Percentiles rank a stretch among this genome's conserved stretches.
phyloP scores from a whole-genome alignment of 2,329 filamentous ascomycete genomes.

The Ophioceras dolichostomum region DNA sequence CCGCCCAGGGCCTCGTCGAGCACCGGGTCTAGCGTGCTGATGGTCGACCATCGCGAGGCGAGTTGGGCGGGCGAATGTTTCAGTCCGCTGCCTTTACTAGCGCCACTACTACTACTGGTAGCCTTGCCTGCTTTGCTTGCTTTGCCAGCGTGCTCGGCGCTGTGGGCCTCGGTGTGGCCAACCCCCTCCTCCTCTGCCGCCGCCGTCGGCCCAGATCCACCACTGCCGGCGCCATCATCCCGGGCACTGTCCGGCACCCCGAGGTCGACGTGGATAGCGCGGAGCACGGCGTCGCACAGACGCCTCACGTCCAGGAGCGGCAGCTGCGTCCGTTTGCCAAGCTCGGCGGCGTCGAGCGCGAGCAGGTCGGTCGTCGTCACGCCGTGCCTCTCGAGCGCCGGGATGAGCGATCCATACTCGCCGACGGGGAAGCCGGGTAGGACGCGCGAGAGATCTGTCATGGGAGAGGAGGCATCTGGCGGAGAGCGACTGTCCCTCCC shows the following conservation, averaged over 20 bases:
- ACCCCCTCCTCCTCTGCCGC: constrained; percentile 4
- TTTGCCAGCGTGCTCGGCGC: background rate
- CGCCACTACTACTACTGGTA: background rate
- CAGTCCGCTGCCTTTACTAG: constrained; percentile 8
- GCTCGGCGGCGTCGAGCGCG: constrained; percentile 67
- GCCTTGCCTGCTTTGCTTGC: constrained; percentile 8
- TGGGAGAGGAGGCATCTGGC: constrained; percentile 23
- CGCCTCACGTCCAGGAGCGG: constrained; percentile 70
- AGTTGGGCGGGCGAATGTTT: constrained; percentile 24
- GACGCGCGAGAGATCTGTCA: constrained; percentile 78
- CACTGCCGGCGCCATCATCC: background rate
- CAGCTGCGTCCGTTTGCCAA: constrained; percentile 75
- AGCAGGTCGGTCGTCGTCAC: constrained; percentile 77
- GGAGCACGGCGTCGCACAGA: constrained; percentile 54
- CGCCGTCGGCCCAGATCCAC: background rate
- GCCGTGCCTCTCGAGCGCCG: constrained; percentile 64
- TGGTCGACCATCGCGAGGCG: constrained; percentile 35
- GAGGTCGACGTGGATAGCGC: constrained; percentile 53
- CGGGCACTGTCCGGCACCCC: constrained; percentile 14
- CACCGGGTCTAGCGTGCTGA: constrained; percentile 67
- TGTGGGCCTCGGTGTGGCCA: background rate
- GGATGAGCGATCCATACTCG: constrained; percentile 62
- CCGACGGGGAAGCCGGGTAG: constrained; percentile 67
- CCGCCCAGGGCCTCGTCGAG: constrained; percentile 69
- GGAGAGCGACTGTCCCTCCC: background rate